phyloP scores from a whole-genome alignment of 305 asterid species.

The Fraxinus nigra region DNA sequence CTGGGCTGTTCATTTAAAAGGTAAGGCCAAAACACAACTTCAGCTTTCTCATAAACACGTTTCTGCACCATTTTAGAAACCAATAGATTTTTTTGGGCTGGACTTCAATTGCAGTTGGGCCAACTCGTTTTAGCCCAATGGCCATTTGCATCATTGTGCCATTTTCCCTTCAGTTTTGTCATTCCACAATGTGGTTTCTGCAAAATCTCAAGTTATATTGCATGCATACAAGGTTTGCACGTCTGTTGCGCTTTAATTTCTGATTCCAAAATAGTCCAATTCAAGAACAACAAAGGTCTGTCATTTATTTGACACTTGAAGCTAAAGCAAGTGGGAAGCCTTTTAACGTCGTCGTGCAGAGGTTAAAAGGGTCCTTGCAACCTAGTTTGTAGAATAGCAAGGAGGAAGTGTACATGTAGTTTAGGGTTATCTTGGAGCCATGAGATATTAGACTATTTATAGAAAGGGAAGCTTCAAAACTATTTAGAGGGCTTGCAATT shows the following conservation, averaged over 20 bases:
- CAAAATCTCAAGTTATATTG: not conserved
- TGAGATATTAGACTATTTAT: not conserved
- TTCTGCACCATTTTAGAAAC: too few relatives aligned
- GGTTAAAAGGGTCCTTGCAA: not conserved
- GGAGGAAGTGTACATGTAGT: not conserved
- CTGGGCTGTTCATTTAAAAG: too few relatives aligned
- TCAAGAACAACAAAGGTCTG: not conserved
- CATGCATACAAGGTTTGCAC: not conserved
- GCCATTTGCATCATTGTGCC: too few relatives aligned
- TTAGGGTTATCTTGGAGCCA: not conserved
- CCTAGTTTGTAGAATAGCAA: not conserved
- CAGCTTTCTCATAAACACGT: too few relatives aligned
- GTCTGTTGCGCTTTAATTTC: not conserved
- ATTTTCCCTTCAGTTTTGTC: not conserved
- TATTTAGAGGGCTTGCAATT: not conserved
- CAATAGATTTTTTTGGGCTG: too few relatives aligned
- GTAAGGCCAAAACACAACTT: too few relatives aligned
- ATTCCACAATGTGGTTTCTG: not conserved
- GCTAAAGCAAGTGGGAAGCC: constrained; percentile 2
- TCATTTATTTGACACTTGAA: not conserved
- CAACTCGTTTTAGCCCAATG: too few relatives aligned
- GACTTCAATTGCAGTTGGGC: too few relatives aligned
- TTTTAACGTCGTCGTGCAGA: not conserved
- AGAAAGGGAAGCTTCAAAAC: not conserved
- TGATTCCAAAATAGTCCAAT: not conserved